Evolutionary conservation across 495 filamentous ascomycete genomes (phyloP), one percentile per base, ranked within the genome.

Genomic region (Aspergillus campestris): DNA sequence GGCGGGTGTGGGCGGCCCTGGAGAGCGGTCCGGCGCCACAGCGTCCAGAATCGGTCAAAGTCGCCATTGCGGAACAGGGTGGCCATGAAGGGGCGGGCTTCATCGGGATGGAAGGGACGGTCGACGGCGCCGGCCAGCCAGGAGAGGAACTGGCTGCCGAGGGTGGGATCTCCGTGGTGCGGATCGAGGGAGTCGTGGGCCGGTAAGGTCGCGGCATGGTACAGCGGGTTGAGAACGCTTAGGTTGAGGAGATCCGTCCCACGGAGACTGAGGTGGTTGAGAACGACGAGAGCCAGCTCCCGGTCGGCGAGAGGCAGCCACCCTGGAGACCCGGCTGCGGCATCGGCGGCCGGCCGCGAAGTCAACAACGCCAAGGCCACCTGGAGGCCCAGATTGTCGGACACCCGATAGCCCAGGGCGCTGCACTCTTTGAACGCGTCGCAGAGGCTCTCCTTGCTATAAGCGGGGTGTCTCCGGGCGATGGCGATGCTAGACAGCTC

Each of bases 41-140:
- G 51, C 8, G 74, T 67, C 81, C 78, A 84, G 49, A 88, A 79
- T 4, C 59, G 60, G 9, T 68, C 56, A 69, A 78, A 84, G 41
- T 77, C 55, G 2, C 60, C 53, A 48, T 56, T 60, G 11, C 44
- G 55, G 29, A 66, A 55, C 42, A 53, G 14, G 57, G 62, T 53
- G 67, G 70, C 30, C 69, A 83, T 71, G 31, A 69, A 62, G 27
- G 70, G 56, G 15, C 77, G 64, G 2, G 69, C 60, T 9, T 74
- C 53, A 9, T 71, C 66, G 7, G 69, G 58, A 27, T 76, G 67
- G 44, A 73, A 76, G n/a, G 67, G 60, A 11, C 77, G 40, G 27
- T 69, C 52, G 8, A 64, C 46, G 5, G 58, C 58, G 3, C 60
- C 56, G 5, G 67, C 56, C 10, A 72, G 64, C 50, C 51, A 45